phyloP scores from a whole-genome alignment of 169 alveolate species.

The Cryptosporidium xiaoi region DNA sequence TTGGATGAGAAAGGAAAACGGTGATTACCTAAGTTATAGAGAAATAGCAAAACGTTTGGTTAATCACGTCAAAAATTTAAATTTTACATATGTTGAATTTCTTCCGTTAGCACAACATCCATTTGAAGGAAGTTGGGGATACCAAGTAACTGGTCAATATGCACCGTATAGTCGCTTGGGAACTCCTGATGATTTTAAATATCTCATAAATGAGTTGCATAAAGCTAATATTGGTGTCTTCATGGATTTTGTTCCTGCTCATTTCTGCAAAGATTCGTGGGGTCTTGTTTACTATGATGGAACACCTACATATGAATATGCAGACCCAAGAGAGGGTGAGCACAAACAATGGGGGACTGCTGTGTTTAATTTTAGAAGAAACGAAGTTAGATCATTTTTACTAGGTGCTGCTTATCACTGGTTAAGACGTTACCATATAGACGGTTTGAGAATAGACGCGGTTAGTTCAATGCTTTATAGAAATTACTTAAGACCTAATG shows the following conservation, averaged over 20 bases:
- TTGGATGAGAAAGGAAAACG: constrained; percentile 83
- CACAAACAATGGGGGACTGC: constrained; percentile 83
- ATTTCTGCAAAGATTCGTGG: constrained; percentile 82
- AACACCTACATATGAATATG: constrained; percentile 81
- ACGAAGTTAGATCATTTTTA: constrained; percentile 81
- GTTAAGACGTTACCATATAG: constrained; percentile 82
- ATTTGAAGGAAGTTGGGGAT: constrained; percentile 84
- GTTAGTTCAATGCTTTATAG: constrained; percentile 81
- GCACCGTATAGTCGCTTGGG: constrained; percentile 83
- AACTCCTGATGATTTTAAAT: constrained; percentile 80
- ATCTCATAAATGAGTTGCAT: constrained; percentile 80
- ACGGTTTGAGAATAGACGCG: constrained; percentile 82
- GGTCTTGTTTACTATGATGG: constrained; percentile 82
- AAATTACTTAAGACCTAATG: constrained; percentile 76
- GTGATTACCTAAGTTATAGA: constrained; percentile 77
- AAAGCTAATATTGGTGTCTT: constrained; percentile 81
- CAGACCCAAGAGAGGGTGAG: constrained; percentile 85
- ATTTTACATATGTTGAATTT: constrained; percentile 83
- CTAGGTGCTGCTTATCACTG: constrained; percentile 84
- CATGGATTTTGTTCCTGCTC: constrained; percentile 82
- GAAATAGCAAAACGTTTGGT: constrained; percentile 82
- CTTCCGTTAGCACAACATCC: constrained; percentile 84
- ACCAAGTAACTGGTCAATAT: constrained; percentile 82
- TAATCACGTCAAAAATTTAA: constrained; percentile 76
- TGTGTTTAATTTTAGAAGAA: constrained; percentile 80